Base-by-base conservation (phyloP, 352 stramenopile species). In the Phytophthora agathidicida region DNA sequence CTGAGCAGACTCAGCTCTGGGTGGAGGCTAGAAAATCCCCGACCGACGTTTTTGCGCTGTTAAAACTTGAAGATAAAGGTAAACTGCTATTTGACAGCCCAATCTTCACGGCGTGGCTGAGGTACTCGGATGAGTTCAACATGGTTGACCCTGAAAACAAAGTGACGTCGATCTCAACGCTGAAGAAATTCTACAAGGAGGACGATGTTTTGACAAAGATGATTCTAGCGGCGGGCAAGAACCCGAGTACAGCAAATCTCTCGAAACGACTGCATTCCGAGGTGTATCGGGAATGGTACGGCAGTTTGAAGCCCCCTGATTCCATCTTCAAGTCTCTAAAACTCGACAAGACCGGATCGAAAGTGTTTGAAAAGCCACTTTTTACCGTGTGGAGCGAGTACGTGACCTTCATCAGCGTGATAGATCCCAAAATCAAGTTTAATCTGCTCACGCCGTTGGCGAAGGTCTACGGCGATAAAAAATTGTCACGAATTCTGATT, bases 51-150 rank as follows among this genome's bases (percentile, higher is more conserved):
- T 58, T 58, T 10, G 27, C 13, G 4, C 13, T 58, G 16, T 19
- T 58, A 6, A 28, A 7, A 32, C 48, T 57, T 2, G 7, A 57
- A 35, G 30, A 33, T 10, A 27, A 10, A 7, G 37, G 7, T 9
- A 3, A 22, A 20, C 5, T 8, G 3, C 33, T 58, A 1, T 24
- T 58, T 31, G 20, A 22, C 10, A 49, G 30, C 33, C 53, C 53
- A n/a, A 37, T 55, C 4, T 57, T 49, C 17, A 22, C 7, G 9
- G 49, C 49, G 0, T 49, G 49, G 49, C 11, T 58, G 3, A 30
- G 41, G 30, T 49, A 58, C 19, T 17, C 49, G 4, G 36, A 58
- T 16, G 49, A 58, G n/a, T 58, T 48, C 27, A 42, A 43, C 10
- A 41, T 45, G 31, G 28, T 59, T n/a, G 24, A 62, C 33, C 27